phyloP scores from a whole-genome alignment of 176 grass and related monocot species.

The Aegilops sharonensis region DNA sequence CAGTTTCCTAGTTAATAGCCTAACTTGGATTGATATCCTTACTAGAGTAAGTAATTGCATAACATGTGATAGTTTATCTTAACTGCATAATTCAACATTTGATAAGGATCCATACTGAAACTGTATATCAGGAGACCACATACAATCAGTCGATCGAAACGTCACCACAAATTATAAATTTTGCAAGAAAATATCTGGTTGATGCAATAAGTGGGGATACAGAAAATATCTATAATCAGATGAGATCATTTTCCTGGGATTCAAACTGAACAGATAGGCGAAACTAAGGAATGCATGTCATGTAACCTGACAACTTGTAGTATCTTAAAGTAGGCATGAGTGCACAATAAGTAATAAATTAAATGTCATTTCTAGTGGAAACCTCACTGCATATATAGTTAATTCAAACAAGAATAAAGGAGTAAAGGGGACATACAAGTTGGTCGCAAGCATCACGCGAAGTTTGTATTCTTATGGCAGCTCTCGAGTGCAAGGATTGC shows the following conservation, averaged over 20 bases:
- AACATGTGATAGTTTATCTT: too few species aligned
- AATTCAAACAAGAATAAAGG: not conserved
- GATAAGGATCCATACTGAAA: too few species aligned
- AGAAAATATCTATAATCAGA: not conserved
- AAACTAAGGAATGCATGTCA: not conserved
- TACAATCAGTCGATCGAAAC: not conserved
- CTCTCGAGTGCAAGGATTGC: constrained; percentile 75
- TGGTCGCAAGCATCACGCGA: constrained; percentile 92
- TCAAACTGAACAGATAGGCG: not conserved
- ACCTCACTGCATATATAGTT: not conserved
- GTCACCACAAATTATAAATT: not conserved
- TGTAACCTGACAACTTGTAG: not conserved
- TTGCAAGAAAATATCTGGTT: not conserved
- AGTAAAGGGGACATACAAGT: constrained; percentile 45
- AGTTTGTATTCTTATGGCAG: constrained; percentile 83
- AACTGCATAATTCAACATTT: not conserved
- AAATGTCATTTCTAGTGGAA: not conserved
- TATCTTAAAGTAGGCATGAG: constrained; percentile 15
- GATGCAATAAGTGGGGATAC: not conserved
- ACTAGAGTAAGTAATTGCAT: too few species aligned
- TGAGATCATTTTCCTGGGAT: not conserved
- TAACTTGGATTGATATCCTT: too few species aligned
- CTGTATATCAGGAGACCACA: not conserved
- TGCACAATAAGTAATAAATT: not conserved
- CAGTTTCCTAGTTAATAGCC: too few species aligned